Conservation (phyloP, 331 rosid species). For the Malus hybrid region DNA sequence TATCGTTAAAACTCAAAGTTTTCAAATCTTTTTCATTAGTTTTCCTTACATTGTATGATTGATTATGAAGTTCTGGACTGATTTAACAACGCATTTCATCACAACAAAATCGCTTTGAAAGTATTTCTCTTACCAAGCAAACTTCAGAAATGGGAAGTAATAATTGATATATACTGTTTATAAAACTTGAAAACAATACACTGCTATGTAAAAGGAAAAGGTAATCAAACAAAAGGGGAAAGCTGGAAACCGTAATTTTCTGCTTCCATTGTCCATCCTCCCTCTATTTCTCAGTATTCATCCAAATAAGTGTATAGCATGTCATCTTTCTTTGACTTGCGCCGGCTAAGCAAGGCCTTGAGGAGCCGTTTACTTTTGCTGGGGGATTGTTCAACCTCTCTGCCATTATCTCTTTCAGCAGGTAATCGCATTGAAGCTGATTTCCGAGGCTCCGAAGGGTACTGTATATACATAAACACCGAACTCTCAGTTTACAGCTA, state of each 20-base stretch:
- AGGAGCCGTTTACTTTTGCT: slow-evolving; percentile 90
- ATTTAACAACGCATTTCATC: background rate
- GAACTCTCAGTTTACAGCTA: background rate
- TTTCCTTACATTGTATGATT: background rate
- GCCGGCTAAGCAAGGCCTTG: slow-evolving; percentile 91
- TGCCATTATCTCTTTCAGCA: slow-evolving; percentile 63
- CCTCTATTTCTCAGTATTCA: slow-evolving; percentile 48
- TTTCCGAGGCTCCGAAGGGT: slow-evolving; percentile 87
- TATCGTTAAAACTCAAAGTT: too few relatives aligned
- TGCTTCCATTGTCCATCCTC: slow-evolving; percentile 20
- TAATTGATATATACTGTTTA: slow-evolving; percentile 3
- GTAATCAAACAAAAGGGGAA: slow-evolving; percentile 7
- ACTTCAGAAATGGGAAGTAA: background rate
- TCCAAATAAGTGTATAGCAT: slow-evolving; percentile 85
- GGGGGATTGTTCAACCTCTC: slow-evolving; percentile 62
- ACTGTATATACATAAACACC: slow-evolving; percentile 33
- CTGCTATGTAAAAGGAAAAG: slow-evolving; percentile 2
- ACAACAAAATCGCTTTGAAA: background rate
- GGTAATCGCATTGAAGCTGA: slow-evolving; percentile 87
- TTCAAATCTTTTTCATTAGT: too few relatives aligned
- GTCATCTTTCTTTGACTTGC: slow-evolving; percentile 95
- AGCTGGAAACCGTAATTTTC: slow-evolving; percentile 24
- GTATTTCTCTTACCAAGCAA: background rate
- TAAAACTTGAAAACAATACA: background rate
- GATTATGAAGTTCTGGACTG: background rate